phyloP scores from a whole-genome alignment of 169 alveolate genomes.

The Amoebophrya sp. region DNA sequence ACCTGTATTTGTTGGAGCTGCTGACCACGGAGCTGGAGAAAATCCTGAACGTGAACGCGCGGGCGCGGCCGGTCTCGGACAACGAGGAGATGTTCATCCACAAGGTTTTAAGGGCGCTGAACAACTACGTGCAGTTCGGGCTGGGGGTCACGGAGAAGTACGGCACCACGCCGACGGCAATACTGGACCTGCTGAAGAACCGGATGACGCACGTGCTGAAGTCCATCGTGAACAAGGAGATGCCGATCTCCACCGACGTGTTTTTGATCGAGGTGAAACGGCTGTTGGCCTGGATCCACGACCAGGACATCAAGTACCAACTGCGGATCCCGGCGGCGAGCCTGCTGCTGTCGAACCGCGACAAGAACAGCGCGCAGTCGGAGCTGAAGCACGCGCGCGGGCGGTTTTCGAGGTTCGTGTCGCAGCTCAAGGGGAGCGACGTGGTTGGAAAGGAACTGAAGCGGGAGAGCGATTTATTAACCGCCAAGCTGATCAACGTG shows the following conservation, averaged over 20 bases:
- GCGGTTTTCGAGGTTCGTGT: neutral
- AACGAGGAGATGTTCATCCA: neutral
- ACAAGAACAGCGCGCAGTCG: no score
- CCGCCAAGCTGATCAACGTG: neutral
- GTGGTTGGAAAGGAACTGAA: neutral
- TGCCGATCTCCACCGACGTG: neutral
- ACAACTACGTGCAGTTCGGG: neutral
- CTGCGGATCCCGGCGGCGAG: neutral
- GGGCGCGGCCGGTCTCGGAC: neutral
- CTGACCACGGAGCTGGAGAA: no score
- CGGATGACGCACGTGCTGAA: neutral
- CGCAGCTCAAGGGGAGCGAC: neutral
- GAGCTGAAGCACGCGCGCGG: neutral
- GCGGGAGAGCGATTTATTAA: neutral
- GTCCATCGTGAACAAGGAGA: neutral
- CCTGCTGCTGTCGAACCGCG: no score
- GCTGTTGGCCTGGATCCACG: neutral
- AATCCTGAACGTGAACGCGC: neutral
- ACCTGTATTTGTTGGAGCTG: no score
- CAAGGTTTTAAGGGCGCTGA: neutral
- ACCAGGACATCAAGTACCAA: neutral
- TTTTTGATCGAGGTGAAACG: neutral
- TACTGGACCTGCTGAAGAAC: neutral
- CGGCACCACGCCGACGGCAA: neutral
- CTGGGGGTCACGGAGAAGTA: neutral